Evolutionary conservation across 352 stramenopile genomes (phyloP), one percentile per base, ranked within the genome.

Genomic region (Phytophthora pini): DNA sequence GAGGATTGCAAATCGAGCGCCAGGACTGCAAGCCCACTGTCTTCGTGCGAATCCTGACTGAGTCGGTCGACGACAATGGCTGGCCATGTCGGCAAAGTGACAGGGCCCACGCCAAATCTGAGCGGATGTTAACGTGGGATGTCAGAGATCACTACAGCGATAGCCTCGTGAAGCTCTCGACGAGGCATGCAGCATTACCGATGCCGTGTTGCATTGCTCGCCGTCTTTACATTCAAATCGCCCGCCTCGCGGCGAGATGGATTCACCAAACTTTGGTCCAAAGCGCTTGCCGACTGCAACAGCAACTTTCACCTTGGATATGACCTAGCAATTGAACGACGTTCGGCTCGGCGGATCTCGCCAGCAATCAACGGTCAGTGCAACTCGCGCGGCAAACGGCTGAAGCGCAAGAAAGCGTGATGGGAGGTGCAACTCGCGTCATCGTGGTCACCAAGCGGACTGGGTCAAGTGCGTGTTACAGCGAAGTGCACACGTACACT

Each of bases 1-100:
- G 40, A 52, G 9, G 58, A 68, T 68, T 64, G 53, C 61, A 64
- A 57, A 64, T 57, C 36, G 44, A 17, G 24, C 26, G 46, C 20
- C 15, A 44, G 27, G 12, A 39, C 32, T 39, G 52, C 41, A 58
- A 46, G 57, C 15, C 57, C 39, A 59, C 60, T 68, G 60, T 68
- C 60, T 68, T 62, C 58, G 7, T 43, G 31, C 27, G 29, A 47
- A 34, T 43, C 50, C 8, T 26, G 31, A 39, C 39, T 2, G n/a
- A 22, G 20, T 29, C 15, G 39, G 39, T 40, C n/a, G 50, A 36
- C 52, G 41, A 46, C 53, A 52, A 52, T 56, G 13, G 26, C 26
- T 7, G 1, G 31, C 12, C 17, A 1, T 41, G 10, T 10, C 11
- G 9, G 11, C 38, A 20, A 36, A 36, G 31, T 36, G 12, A 20